phyloP scores from a whole-genome alignment of 257 asterid genomes.

The Mitragyna speciosa region DNA sequence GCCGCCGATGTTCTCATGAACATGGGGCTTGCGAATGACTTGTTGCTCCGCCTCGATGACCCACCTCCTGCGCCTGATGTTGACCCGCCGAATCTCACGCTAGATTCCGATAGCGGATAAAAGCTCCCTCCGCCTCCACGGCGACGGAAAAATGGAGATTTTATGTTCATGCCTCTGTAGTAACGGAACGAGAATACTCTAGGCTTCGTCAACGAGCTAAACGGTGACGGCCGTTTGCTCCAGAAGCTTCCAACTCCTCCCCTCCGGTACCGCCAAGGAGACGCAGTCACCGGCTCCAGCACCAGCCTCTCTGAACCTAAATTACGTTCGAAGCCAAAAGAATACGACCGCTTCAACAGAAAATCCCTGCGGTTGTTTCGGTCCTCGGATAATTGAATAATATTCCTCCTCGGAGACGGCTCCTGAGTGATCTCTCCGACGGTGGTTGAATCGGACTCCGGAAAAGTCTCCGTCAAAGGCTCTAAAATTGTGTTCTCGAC shows the following conservation, averaged over 20 bases:
- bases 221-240: constrained; percentile 85
- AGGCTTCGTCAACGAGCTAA: constrained; percentile 67
- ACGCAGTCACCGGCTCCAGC: constrained; percentile 71
- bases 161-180: constrained; percentile 69
- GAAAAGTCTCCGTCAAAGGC: constrained; percentile 48
- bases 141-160: constrained; percentile 85
- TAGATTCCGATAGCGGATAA: constrained; percentile 70
- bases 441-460: constrained; percentile 41
- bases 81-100: constrained; percentile 51
- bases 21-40: constrained; percentile 92
- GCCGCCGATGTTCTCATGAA: constrained; percentile 59
- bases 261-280: constrained; percentile 87
- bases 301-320: constrained; percentile 77
- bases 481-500: constrained; percentile 58
- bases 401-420: constrained; percentile 52
- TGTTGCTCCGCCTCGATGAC: constrained; percentile 67
- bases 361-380: constrained; percentile 67
- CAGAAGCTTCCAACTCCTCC: constrained; percentile 57
- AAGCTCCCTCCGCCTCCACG: constrained; percentile 58
- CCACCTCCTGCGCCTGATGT: constrained; percentile 55
- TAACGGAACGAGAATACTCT: constrained; percentile 81
- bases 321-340: constrained; percentile 87
- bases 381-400: constrained; percentile 56
- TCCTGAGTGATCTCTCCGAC: constrained; percentile 57
- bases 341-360: constrained; percentile 78